Conservation (phyloP, 257 asterid genomes). For the Lavandula angustifolia region DNA sequence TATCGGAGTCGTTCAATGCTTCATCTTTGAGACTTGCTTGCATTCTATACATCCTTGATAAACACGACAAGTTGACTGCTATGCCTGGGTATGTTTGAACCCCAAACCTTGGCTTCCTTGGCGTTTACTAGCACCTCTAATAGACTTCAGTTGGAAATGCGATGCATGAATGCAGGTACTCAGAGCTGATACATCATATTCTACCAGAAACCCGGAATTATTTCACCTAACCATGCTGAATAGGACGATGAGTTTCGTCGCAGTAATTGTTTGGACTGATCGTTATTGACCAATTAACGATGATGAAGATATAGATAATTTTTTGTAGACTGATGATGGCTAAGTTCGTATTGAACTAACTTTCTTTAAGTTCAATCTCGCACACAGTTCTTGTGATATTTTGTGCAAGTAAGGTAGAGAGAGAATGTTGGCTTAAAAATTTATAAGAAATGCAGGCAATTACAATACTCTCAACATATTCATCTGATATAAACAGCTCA, state of each 20-base stretch:
- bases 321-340: constrained; percentile 41
- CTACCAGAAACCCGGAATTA: constrained; percentile 79
- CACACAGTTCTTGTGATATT: no score
- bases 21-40: constrained; percentile 73
- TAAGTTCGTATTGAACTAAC: constrained; percentile 10
- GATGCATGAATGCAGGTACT: constrained; percentile 56
- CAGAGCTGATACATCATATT: constrained; percentile 66
- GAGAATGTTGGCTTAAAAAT: no score
- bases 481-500: no score
- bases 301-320: constrained; percentile 61
- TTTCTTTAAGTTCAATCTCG: no score
- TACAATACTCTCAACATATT: no score
- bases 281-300: constrained; percentile 46
- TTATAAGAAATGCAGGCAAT: no score
- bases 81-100: constrained; percentile 64
- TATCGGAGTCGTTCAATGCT: constrained; percentile 93
- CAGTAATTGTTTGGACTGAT: constrained; percentile 32
- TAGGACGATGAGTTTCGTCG: constrained; percentile 52
- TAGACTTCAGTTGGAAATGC: not conserved
- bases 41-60: constrained; percentile 76
- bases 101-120: not conserved
- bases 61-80: constrained; percentile 57
- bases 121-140: no score
- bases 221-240: constrained; percentile 66
- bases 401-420: no score